Conservation (phyloP, 2,329 filamentous ascomycete species). For the Apiospora sp. region DNA sequence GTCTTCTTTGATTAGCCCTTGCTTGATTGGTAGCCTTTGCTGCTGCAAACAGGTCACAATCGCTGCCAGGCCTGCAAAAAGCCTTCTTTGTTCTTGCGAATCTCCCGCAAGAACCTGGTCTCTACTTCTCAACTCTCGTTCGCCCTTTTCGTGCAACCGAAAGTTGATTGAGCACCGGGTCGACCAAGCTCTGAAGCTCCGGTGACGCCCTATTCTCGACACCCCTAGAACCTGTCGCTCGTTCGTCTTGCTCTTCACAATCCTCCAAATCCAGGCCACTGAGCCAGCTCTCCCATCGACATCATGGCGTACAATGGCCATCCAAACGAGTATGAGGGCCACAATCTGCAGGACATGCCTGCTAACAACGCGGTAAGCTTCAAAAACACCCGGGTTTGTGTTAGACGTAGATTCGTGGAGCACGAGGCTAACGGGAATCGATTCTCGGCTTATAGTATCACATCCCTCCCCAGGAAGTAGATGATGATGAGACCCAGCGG, state of each 20-base stretch:
- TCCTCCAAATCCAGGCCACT: conserved; percentile 4
- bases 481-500: conserved; percentile 66
- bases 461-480: conserved; percentile 63
- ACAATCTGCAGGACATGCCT: conserved; percentile 73
- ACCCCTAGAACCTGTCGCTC: conserved; percentile 21
- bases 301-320: conserved; percentile 72
- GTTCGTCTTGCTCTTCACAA: conserved; percentile 15
- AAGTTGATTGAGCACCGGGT: conserved; percentile 7
- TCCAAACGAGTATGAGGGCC: conserved; percentile 66
- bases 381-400: conserved; percentile 20
- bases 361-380: conserved; percentile 65
- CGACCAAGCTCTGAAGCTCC: conserved; percentile 18
- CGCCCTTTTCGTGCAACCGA: conserved; percentile 9
- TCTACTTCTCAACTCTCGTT: conserved; percentile 13
- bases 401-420: not conserved
- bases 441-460: conserved; percentile 58
- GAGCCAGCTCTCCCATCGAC: conserved; percentile 33
- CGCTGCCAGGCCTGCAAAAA: conserved; percentile 12
- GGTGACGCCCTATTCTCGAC: conserved; percentile 20
- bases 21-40: conserved; percentile 15
- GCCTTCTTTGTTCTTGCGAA: not conserved
- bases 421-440: conserved; percentile 20
- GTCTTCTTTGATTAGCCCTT: not conserved
- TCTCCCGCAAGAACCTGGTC: not conserved
- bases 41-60: conserved; percentile 18